Percentiles rank a stretch among this genome's conserved stretches.
phyloP scores from a whole-genome alignment of 495 filamentous ascomycete genomes.

The Annulohypoxylon maeteangense region DNA sequence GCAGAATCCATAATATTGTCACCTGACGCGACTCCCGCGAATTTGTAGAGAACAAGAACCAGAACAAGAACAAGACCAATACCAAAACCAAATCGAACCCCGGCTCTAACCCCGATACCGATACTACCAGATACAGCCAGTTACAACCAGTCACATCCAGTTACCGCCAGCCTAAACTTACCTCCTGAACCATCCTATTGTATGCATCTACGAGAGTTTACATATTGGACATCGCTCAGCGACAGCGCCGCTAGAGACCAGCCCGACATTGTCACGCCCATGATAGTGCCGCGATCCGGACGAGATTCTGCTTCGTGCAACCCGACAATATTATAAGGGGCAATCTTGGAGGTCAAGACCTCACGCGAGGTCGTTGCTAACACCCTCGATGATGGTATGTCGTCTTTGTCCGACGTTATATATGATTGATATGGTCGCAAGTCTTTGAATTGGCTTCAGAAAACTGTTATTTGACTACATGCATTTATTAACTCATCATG shows the following conservation, averaged over 20 bases:
- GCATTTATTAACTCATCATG: slow-evolving; percentile 2
- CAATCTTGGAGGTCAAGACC: slow-evolving; percentile 48
- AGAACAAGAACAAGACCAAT: no score
- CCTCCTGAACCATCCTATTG: slow-evolving; percentile 20
- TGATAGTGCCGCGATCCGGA: slow-evolving; percentile 51
- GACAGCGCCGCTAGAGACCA: slow-evolving; percentile 8
- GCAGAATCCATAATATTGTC: slow-evolving; percentile 18
- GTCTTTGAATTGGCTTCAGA: slow-evolving; percentile 13
- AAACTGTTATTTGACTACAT: slow-evolving; percentile 3
- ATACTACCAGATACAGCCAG: neutral
- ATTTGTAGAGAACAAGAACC: neutral
- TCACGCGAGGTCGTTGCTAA: slow-evolving; percentile 50
- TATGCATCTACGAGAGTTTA: slow-evolving; percentile 26
- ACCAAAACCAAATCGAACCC: slow-evolving; percentile 1
- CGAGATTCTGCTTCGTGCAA: slow-evolving; percentile 48
- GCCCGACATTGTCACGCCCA: slow-evolving; percentile 44
- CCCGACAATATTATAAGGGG: slow-evolving; percentile 47
- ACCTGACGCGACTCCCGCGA: slow-evolving; percentile 25
- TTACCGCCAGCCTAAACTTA: neutral
- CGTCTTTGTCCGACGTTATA: slow-evolving; percentile 4
- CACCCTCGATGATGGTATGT: slow-evolving; percentile 53
- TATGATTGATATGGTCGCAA: slow-evolving; percentile 26
- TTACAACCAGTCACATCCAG: no score
- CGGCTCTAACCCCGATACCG: neutral
- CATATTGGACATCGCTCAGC: slow-evolving; percentile 28